A percentile compares a stretch with the other conserved stretches of the same genome.
phyloP scores from a whole-genome alignment of 345 rosid species.

The Rhizophora apiculata region DNA sequence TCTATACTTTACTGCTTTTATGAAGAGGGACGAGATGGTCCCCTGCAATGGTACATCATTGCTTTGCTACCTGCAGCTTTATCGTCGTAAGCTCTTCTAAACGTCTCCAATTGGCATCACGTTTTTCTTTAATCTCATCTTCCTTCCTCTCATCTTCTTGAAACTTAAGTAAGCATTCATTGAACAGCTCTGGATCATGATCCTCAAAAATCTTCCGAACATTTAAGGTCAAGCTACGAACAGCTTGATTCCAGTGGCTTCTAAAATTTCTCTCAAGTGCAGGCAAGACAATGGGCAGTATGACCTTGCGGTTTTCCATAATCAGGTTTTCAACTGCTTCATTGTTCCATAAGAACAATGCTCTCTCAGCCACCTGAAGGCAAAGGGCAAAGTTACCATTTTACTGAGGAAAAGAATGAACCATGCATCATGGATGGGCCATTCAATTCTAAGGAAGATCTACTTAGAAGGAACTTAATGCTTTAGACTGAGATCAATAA shows the following conservation, averaged over 20 bases:
- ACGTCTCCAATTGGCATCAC: conserved; percentile 23
- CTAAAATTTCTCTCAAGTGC: conserved; percentile 25
- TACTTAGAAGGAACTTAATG: background rate
- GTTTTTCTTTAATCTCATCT: conserved; percentile 15
- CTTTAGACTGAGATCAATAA: background rate
- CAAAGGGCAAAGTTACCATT: background rate
- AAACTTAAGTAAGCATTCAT: conserved; percentile 18
- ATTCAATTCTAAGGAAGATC: background rate
- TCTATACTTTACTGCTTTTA: too few species aligned
- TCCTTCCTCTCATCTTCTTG: conserved; percentile 17
- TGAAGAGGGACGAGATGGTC: too few species aligned
- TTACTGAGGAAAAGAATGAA: background rate
- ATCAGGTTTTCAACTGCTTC: conserved; percentile 24
- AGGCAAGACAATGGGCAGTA: conserved; percentile 28
- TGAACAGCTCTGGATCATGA: conserved; percentile 25
- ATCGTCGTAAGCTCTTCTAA: conserved; percentile 18
- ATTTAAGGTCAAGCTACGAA: conserved; percentile 30
- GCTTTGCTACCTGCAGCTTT: conserved; percentile 4
- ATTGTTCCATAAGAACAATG: conserved; percentile 30
- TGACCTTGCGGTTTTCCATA: conserved; percentile 17
- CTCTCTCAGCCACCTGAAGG: conserved; percentile 31
- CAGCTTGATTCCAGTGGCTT: conserved; percentile 32
- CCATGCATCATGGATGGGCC: background rate
- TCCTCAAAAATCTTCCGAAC: conserved; percentile 30
- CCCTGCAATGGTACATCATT: too few species aligned